Conservation (phyloP, 2,329 filamentous ascomycete genomes). For the Aspergillus sp. region DNA sequence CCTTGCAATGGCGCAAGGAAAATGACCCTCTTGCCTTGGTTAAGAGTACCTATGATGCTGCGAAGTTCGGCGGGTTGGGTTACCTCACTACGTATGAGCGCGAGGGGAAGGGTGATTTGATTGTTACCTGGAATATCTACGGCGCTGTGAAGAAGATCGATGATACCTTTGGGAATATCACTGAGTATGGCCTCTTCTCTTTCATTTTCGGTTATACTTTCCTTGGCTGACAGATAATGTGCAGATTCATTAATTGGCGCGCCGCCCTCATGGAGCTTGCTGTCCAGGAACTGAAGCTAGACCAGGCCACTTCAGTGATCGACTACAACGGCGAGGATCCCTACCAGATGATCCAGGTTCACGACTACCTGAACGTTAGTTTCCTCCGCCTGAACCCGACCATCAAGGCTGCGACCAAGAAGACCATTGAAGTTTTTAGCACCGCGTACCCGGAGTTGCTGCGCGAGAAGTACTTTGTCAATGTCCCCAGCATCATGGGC, state of each 20-base stretch:
- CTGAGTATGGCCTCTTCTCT: slow-evolving; percentile 61
- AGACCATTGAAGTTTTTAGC: slow-evolving; percentile 79
- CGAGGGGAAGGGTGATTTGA: slow-evolving; percentile 51
- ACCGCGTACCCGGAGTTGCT: slow-evolving; percentile 87
- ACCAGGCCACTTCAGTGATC: slow-evolving; percentile 69
- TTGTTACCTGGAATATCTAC: slow-evolving; percentile 93
- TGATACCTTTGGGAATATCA: slow-evolving; percentile 75
- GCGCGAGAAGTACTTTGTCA: slow-evolving; percentile 92
- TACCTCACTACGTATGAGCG: slow-evolving; percentile 71
- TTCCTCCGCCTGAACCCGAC: slow-evolving; percentile 79
- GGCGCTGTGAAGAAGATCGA: slow-evolving; percentile 80
- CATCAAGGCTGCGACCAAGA: slow-evolving; percentile 72
- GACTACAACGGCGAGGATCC: slow-evolving; percentile 65
- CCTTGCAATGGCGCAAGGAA: slow-evolving; percentile 79
- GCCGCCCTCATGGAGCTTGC: slow-evolving; percentile 88
- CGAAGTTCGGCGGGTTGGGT: slow-evolving; percentile 75
- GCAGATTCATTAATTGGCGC: slow-evolving; percentile 85
- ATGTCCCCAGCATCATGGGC: slow-evolving; percentile 87
- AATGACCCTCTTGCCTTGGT: slow-evolving; percentile 69
- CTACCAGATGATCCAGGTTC: slow-evolving; percentile 88
- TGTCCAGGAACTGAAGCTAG: slow-evolving; percentile 70
- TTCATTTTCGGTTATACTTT: neutral
- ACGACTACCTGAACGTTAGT: slow-evolving; percentile 86
- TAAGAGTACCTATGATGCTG: slow-evolving; percentile 55
- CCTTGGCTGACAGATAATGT: neutral